Evolutionary conservation across 306 rosid species (phyloP), one percentile per base, ranked within the genome.

Genomic region (Trifolium pratense): DNA sequence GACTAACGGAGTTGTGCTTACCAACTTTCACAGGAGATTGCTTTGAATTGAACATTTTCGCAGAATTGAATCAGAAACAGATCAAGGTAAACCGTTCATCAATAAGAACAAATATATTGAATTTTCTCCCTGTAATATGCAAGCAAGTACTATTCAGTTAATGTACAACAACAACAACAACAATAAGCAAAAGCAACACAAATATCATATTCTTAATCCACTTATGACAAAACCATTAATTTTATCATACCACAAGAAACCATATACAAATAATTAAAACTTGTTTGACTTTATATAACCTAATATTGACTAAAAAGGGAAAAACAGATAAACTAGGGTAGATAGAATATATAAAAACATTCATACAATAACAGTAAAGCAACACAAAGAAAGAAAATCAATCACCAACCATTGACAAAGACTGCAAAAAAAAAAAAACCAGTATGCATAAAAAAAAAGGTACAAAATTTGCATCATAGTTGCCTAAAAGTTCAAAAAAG

Each of bases 31-130:
- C 39, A 51, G 93, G 97, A 55, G 92, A 87, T 69, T 78, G 90
- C 97, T 81, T 92, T 78, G 79, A 81, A 66, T 89, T 91, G 76
- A 84, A 90, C 99, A 94, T 94, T 62, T 67, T 81, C 37, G 78
- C 74, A 79, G 46, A 75, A 67, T 39, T 18, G 53, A 65, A 52
- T 63, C 66, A 42, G 36, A 34, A 6, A 52, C 43, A 55, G 23
- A 56, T 12, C 63, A 55, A 46, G 12, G 20, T 46, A 21, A 79
- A 76, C 36, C 73, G 21, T 21, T 79, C 39, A 71, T 75, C 64
- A 61, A 46, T 6, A 52, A 60, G 64, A 78, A 79, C 48, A 11
- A 75, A 42, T 4, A 48, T 57, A 31, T 74, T 21, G 18, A 25
- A 37, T 36, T 68, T 53, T 55, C 66, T 46, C 63, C 97, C 97